Base-by-base conservation (phyloP, 176 grass and related monocot genomes). In the Saccharum spontaneum region DNA sequence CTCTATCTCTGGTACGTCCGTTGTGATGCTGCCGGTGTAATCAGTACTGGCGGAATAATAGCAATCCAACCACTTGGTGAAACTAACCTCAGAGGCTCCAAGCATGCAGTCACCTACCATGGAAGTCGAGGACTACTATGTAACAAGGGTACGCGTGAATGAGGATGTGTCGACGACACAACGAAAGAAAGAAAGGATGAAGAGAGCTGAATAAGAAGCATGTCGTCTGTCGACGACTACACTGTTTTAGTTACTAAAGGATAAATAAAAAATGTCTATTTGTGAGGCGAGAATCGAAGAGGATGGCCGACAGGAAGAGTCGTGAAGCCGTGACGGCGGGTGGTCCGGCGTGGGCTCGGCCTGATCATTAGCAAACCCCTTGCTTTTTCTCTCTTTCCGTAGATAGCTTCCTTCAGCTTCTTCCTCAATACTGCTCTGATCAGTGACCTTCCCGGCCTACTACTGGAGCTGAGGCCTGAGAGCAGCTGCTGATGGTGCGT, bases 331-430 rank as follows among this genome's bases (percentile, higher is more conserved):
- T 79, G 69, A 84, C 89, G 89, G 84, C 84, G 59, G 75, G 69
- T 75, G 84, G 89, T 87, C 89, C 69, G 84, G 89, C 89, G 84
- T 90, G 89, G 80, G 80, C 80, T 90, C 81, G 69, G 79, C 89
- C 89, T 83, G 67, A 90, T 90, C 89, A 90, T 90, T 83, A 49
- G 76, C 36, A 44, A 38, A 66, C 55, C 74, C 55, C 74, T 83
- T 41, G 66, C 33, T 69, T 87, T 73, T 55, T 45, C 52, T 38
- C 15, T n/a, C 59, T 64, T 23, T 73, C 54, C 59, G 4, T 72
- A 7, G 49, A 60, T 63, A 63, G 84, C 73, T 71, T 67, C 36
- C 65, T n/a, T 74, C 24, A 86, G 57, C 79, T 77, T 89, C 52
- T 20, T 45, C 78, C 23, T 71, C 40, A 70, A 73, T 41, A 79